Conservation (phyloP, 768 basidiomycete genomes). For the Russula abietina region DNA sequence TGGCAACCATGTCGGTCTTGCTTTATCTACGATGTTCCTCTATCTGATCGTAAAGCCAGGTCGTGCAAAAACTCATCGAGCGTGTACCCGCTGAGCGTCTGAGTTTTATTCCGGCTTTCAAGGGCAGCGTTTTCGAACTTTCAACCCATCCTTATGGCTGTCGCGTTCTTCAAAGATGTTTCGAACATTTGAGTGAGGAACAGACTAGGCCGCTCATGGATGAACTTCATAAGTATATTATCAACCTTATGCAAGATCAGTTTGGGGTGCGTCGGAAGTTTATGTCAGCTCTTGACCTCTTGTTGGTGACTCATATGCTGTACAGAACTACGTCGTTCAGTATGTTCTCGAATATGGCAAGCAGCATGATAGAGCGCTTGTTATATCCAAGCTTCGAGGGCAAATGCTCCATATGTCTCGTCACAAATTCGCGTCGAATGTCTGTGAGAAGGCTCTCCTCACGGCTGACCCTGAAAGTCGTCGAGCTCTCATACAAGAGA, state of each 20-base stretch:
- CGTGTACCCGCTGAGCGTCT: conserved; percentile 71
- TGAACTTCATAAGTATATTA: conserved; percentile 68
- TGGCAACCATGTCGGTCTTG: conserved; percentile 79
- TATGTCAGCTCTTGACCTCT: neutral
- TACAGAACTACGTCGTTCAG: conserved; percentile 91
- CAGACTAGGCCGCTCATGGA: conserved; percentile 69
- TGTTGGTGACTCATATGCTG: conserved; percentile 19
- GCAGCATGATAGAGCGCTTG: conserved; percentile 56
- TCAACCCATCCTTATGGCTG: conserved; percentile 91
- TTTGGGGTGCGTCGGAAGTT: conserved; percentile 64
- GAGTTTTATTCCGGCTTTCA: conserved; percentile 67
- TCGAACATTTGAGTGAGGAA: conserved; percentile 73
- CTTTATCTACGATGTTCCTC: conserved; percentile 2
- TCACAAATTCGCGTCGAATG: conserved; percentile 94
- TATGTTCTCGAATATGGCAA: conserved; percentile 82
- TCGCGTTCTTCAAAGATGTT: conserved; percentile 87
- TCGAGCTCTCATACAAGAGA: conserved; percentile 69
- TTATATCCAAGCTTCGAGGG: conserved; percentile 66
- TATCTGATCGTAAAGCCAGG: conserved; percentile 38
- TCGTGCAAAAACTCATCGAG: conserved; percentile 85
- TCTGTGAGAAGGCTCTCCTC: conserved; percentile 84
- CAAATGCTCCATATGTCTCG: conserved; percentile 74
- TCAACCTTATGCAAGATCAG: conserved; percentile 79
- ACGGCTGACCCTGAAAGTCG: conserved; percentile 61
- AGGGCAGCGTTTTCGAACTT: conserved; percentile 71